Base-by-base conservation (phyloP, 768 basidiomycete genomes). In the Polyporus arcularius region DNA sequence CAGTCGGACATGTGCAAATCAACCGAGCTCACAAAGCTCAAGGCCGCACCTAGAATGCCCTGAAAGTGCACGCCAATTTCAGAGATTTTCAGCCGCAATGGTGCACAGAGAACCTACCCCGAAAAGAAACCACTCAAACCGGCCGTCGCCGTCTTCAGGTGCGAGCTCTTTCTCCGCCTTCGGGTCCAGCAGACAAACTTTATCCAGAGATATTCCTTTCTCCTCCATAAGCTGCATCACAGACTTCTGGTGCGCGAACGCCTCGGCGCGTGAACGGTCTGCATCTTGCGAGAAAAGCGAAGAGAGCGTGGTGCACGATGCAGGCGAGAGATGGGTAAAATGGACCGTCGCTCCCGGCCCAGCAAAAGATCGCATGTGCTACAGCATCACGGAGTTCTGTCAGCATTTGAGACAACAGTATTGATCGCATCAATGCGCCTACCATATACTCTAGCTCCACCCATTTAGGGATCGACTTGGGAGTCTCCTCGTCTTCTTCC, bases 151-250 rank as follows among this genome's bases (percentile, higher is more conserved):
- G 68, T 98, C 96, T 53, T 84, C 83, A 0, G 95, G 94, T 0
- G 82, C 75, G 11, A 98, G 80, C 57, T 75, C 81, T 54, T 77
- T 73, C 54, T 85, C 78, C 0, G 95, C 95, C 70, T 88, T 91
- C 1, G 97, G 97, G 71, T 99, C 97, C n/a, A 99, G 82, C 15
- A 99, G 76, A 69, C 97, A 99, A 10, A 97, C 90, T 66, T 81
- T 82, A 0, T 85, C 79, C 4, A 87, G 70, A 0, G 79, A 55
- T 59, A 82, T 55, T 66, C 72, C 41, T 64, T 76, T 65, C 28
- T 65, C 56, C 51, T 80, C 74, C 73, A 94, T 83, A n/a, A 90
- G 74, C 3, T 86, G 80, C 21, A 85, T 68, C 0, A 94, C 79
- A 4, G 85, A 80, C 12, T 74, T 68, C 38, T 79, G 76, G 68